These are phyloP conservation scores for Capsella bursapastoris DNA, from an alignment of 345 rosid species.

Conservation along the genomic window DNA sequence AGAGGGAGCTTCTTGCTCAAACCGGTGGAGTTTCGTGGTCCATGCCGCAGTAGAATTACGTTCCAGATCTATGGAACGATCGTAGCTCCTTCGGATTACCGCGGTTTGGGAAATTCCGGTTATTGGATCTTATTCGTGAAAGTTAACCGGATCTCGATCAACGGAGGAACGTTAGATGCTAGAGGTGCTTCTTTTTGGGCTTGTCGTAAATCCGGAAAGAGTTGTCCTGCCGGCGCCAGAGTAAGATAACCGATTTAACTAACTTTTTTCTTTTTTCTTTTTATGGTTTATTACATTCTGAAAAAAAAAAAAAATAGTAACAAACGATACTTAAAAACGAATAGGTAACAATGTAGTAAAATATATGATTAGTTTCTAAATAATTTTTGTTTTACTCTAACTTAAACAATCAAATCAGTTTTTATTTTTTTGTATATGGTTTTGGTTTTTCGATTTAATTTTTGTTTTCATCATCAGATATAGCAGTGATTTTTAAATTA, in stretches of 20 bases:
- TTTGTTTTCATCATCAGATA: neutral
- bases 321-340: neutral
- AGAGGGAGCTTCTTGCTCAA: constrained; percentile 52
- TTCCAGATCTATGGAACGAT: constrained; percentile 56
- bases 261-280: neutral
- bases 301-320: neutral
- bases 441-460: neutral
- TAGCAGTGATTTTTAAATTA: neutral
- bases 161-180: constrained; percentile 63
- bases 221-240: constrained; percentile 68
- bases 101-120: constrained; percentile 53
- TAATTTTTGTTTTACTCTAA: too few relatives aligned
- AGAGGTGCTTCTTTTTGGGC: constrained; percentile 62
- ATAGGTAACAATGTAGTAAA: neutral
- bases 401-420: neutral
- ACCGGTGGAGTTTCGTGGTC: constrained; percentile 56
- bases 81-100: constrained; percentile 61
- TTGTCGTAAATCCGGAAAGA: constrained; percentile 57
- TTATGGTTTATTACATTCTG: neutral
- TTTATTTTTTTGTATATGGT: too few relatives aligned
- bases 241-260: constrained; percentile 46
- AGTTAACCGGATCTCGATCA: constrained; percentile 52
- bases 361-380: too few relatives aligned
- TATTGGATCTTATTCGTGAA: constrained; percentile 61
- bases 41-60: constrained; percentile 59